A percentile compares a stretch with the other conserved stretches of the same genome.
Evolutionary conservation across 768 basidiomycete genomes (phyloP).

Genomic region (Phaeotremella skinneri): DNA sequence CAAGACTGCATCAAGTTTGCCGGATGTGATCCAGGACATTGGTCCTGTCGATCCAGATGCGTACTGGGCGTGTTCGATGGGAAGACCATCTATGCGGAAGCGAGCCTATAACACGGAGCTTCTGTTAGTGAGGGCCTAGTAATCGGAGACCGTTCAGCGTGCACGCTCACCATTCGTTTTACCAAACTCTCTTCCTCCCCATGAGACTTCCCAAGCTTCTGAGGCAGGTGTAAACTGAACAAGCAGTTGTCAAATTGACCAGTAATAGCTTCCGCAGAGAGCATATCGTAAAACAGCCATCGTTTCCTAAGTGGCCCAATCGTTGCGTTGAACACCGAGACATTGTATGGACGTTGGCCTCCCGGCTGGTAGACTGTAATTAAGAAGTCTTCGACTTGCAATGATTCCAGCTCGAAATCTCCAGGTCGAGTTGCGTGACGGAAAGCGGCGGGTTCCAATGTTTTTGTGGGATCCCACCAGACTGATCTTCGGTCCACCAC

Average conservation of each 20-base stretch:
- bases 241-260: slow-evolving; percentile 98
- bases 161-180: slow-evolving; percentile 74
- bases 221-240: slow-evolving; percentile 85
- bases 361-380: slow-evolving; percentile 93
- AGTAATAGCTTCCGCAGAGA: slow-evolving; percentile 90
- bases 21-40: slow-evolving; percentile 95
- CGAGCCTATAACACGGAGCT: slow-evolving; percentile 63
- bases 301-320: slow-evolving; percentile 78
- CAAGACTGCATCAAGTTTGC: slow-evolving; percentile 92
- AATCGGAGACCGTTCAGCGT: neutral
- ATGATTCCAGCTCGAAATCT: slow-evolving; percentile 85
- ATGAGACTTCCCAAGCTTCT: slow-evolving; percentile 79
- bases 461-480: slow-evolving; percentile 77
- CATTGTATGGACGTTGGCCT: slow-evolving; percentile 70
- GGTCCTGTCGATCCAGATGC: slow-evolving; percentile 76
- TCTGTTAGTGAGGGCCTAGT: slow-evolving; percentile 14
- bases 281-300: slow-evolving; percentile 93
- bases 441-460: slow-evolving; percentile 74
- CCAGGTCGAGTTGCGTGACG: slow-evolving; percentile 70
- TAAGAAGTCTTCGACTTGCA: slow-evolving; percentile 88
- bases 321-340: slow-evolving; percentile 81
- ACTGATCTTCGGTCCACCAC: slow-evolving; percentile 85
- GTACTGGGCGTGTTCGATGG: slow-evolving; percentile 89
- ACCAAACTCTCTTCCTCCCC: slow-evolving; percentile 78
- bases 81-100: slow-evolving; percentile 93